phyloP scores from a whole-genome alignment of 371 early-diverging fungal genomes.

The Lichtheimia ornata region DNA sequence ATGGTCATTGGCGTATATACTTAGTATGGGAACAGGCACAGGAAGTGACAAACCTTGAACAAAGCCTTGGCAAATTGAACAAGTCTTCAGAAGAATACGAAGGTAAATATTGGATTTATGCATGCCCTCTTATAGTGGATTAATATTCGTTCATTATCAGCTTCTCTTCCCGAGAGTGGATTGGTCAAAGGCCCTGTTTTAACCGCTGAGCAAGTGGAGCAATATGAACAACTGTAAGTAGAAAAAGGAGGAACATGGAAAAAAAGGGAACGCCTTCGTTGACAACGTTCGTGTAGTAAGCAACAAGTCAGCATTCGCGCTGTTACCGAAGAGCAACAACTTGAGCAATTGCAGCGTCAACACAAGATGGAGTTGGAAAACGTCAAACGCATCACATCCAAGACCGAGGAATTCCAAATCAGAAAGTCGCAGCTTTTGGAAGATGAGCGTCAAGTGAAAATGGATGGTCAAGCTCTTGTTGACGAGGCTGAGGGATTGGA shows the following conservation, averaged over 20 bases:
- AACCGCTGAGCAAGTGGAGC: constrained; percentile 43
- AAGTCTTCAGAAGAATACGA: constrained; percentile 48
- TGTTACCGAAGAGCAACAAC: constrained; percentile 65
- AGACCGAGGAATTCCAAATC: constrained; percentile 51
- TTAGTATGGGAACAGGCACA: constrained; percentile 6
- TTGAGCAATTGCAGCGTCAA: constrained; percentile 69
- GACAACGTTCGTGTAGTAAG: constrained; percentile 41
- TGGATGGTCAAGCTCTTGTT: constrained; percentile 26
- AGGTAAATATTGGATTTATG: constrained; percentile 16
- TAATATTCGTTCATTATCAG: constrained; percentile 5
- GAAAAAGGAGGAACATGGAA: background rate
- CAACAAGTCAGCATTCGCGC: constrained; percentile 72
- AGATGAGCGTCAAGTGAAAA: constrained; percentile 28
- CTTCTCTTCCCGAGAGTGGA: constrained; percentile 15
- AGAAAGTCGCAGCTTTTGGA: constrained; percentile 37
- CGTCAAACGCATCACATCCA: constrained; percentile 59
- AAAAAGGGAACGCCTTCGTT: too few species aligned
- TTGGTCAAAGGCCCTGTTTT: constrained; percentile 23
- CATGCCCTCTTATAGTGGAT: too few species aligned
- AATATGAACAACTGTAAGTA: constrained; percentile 57
- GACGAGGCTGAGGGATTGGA: constrained; percentile 23
- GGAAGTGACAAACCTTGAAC: constrained; percentile 43
- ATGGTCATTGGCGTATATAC: constrained; percentile 4
- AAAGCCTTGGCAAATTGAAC: constrained; percentile 45
- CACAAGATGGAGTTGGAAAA: constrained; percentile 65